Conservation (phyloP, 371 early-diverging fungal genomes). For the Apophysomyces variabilis region DNA sequence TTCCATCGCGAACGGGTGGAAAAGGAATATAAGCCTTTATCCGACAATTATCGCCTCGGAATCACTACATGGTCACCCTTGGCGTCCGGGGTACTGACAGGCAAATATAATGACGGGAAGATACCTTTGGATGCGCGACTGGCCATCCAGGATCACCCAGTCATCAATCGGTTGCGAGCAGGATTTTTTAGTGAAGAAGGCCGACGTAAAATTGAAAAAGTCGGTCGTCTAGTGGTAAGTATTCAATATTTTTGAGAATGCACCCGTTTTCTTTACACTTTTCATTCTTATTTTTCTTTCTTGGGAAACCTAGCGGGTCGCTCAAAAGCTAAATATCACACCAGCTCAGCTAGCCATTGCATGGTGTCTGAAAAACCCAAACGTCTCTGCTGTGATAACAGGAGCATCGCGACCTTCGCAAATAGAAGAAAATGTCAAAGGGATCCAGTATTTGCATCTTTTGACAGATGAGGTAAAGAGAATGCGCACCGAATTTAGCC, state of each 20-base stretch:
- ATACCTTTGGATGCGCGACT: slow-evolving; percentile 74
- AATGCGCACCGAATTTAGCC: neutral
- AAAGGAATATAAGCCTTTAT: slow-evolving; percentile 73
- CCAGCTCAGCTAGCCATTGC: slow-evolving; percentile 78
- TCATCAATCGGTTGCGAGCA: slow-evolving; percentile 60
- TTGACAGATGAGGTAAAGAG: slow-evolving; percentile 69
- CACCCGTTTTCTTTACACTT: neutral
- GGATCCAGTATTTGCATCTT: slow-evolving; percentile 55
- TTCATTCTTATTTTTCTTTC: neutral
- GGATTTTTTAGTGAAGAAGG: slow-evolving; percentile 66
- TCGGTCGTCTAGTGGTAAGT: neutral
- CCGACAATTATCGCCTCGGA: slow-evolving; percentile 68
- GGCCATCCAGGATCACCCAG: slow-evolving; percentile 60
- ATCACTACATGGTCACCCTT: slow-evolving; percentile 82
- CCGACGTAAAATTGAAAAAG: slow-evolving; percentile 44
- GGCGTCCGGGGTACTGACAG: slow-evolving; percentile 69
- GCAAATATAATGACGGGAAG: slow-evolving; percentile 71
- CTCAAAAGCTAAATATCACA: slow-evolving; percentile 67
- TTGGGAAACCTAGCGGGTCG: slow-evolving; percentile 47
- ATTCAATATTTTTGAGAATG: neutral
- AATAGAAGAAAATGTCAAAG: slow-evolving; percentile 71
- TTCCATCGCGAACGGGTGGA: slow-evolving; percentile 78
- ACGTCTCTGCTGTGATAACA: slow-evolving; percentile 60
- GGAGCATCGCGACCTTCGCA: slow-evolving; percentile 73
- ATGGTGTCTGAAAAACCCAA: slow-evolving; percentile 74